Conservation (phyloP, 768 basidiomycete genomes). For the Calocybe cyanea region DNA sequence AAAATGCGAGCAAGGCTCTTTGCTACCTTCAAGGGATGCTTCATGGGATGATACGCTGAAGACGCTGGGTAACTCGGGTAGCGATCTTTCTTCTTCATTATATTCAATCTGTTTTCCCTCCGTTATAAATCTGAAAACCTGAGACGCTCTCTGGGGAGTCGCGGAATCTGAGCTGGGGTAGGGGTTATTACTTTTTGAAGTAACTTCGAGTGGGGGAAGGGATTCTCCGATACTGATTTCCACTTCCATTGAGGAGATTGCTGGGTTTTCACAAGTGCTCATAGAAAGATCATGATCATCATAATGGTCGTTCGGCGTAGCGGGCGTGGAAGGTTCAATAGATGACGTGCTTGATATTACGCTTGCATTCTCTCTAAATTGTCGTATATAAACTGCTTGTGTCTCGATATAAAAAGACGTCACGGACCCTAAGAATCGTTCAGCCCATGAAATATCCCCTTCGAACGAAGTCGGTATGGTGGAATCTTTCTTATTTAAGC, state of each 20-base stretch:
- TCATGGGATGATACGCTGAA: slow-evolving; percentile 39
- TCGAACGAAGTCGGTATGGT: slow-evolving; percentile 38
- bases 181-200: slow-evolving; percentile 22
- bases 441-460: slow-evolving; percentile 85
- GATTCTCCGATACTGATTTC: slow-evolving; percentile 57
- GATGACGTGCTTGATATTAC: slow-evolving; percentile 45
- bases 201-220: slow-evolving; percentile 24
- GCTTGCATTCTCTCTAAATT: slow-evolving; percentile 40
- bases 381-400: neutral
- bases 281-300: slow-evolving; percentile 40
- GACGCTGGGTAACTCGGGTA: slow-evolving; percentile 35
- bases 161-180: slow-evolving; percentile 35
- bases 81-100: slow-evolving; percentile 31
- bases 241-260: slow-evolving; percentile 74
- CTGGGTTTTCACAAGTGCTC: slow-evolving; percentile 37
- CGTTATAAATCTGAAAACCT: slow-evolving; percentile 71
- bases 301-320: slow-evolving; percentile 31
- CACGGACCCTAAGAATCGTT: slow-evolving; percentile 64
- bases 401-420: neutral
- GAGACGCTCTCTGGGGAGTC: slow-evolving; percentile 67
- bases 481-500: slow-evolving; percentile 22
- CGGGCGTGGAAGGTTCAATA: slow-evolving; percentile 48
- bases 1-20: slow-evolving; percentile 23
- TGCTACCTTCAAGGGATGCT: slow-evolving; percentile 15
- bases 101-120: slow-evolving; percentile 34